Conservation (phyloP, 2,329 filamentous ascomycete species). For the Rutstroemia sydowiana region DNA sequence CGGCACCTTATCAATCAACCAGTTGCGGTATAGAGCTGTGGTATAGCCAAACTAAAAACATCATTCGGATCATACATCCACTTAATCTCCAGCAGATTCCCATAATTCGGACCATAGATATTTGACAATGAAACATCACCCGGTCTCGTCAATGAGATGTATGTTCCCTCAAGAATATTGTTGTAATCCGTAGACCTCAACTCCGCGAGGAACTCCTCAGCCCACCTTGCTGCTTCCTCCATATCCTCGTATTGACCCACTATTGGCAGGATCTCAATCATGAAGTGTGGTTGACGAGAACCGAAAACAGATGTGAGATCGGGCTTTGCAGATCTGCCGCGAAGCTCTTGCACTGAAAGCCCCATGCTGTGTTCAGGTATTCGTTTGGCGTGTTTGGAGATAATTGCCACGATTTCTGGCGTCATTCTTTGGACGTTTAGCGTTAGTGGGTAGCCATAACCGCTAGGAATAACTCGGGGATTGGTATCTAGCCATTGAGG, state of each 20-base stretch:
- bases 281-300: constrained; percentile 28
- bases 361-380: constrained; percentile 25
- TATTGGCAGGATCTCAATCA: constrained; percentile 32
- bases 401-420: constrained; percentile 3
- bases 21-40: no score
- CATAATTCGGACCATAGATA: constrained; percentile 29
- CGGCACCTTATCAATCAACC: not conserved
- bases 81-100: constrained; percentile 24
- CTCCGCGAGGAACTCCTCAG: constrained; percentile 11
- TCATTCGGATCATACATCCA: constrained; percentile 32
- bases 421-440: constrained; percentile 11
- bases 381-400: constrained; percentile 10
- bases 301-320: constrained; percentile 26
- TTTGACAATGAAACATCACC: constrained; percentile 20
- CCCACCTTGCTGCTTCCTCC: constrained; percentile 24
- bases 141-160: constrained; percentile 28
- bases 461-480: not conserved
- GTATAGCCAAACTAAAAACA: constrained; percentile 32
- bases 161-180: constrained; percentile 28
- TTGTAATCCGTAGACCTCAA: constrained; percentile 20
- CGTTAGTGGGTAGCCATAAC: constrained; percentile 10
- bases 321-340: constrained; percentile 15
- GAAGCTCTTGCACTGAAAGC: constrained; percentile 29
- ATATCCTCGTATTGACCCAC: constrained; percentile 21
- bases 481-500: constrained; percentile 17